Evolutionary conservation across 2,329 filamentous ascomycete genomes (phyloP), one percentile per base, ranked within the genome.

Genomic region (Bisporella sp.): DNA sequence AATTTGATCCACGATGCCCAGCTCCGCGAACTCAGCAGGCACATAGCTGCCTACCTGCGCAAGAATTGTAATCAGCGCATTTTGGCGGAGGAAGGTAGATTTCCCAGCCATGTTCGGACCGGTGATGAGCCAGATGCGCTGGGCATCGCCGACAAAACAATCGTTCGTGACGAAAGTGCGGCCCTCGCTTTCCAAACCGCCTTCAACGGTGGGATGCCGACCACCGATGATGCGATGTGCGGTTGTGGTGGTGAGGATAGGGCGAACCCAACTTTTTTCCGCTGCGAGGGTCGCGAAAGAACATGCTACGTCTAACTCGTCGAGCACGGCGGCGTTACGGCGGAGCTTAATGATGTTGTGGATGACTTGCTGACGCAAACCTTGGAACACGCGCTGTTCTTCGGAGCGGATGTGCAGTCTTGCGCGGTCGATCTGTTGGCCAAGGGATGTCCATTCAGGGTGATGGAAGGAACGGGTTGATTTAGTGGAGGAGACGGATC

Each of bases 51-150:
- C 93, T 2, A 89, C 84, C 69, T 99, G 93, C 1, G 93, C 92
- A 11, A 99, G 78, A 54, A 99, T 89, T 1, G 89, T 90, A 59
- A 97, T 95, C 47, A 99, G 77, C 2, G 93, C 93, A 67, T 96
- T 97, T 62, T 99, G 95, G 1, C 93, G 86, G 5, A 99, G 75
- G 64, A 96, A 99, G 0, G 93, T 99, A 66, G 86, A 92, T 71
- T 99, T 99, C 45, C 93, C 93, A 1, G 86, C 93, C 93, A 99
- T 99, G 69, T 99, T 99, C n/a, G 93, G 93, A 0, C 93, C 73
- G 59, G 87, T 78, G 78, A 92, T 72, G 66, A 80, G 61, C 84
- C 84, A 73, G 70, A 88, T 48, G 73, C 75, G 60, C 72, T 81
- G 75, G 73, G 86, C 69, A 75, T 74, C 48, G n/a, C 87, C 87